phyloP scores from a whole-genome alignment of 139 green algal genomes.

The Nannochloris sp. region DNA sequence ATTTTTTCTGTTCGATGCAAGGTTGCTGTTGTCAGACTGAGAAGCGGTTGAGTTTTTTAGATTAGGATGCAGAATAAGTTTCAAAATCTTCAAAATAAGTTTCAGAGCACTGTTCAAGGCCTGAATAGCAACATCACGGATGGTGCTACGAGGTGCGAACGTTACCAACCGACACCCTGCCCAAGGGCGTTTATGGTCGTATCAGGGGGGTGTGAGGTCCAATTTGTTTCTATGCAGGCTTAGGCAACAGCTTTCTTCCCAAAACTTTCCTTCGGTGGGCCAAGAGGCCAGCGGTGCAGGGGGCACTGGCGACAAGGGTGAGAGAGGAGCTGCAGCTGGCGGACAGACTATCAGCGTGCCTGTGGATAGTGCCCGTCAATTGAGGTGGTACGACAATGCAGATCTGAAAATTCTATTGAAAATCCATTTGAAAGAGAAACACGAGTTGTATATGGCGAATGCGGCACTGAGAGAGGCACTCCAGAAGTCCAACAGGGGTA shows the following conservation, averaged over 20 bases:
- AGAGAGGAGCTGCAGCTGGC: neutral
- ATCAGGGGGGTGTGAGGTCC: no score
- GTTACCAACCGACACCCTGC: neutral
- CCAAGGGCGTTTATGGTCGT: neutral
- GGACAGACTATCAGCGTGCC: conserved; percentile 12
- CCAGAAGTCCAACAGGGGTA: conserved; percentile 1
- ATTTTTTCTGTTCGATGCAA: no score
- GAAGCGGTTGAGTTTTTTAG: no score
- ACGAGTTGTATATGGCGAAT: conserved; percentile 29
- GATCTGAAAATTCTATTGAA: conserved; percentile 21
- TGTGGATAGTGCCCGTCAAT: conserved; percentile 27
- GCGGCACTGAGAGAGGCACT: conserved; percentile 15
- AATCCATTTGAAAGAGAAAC: conserved; percentile 30
- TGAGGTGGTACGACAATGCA: conserved; percentile 28
- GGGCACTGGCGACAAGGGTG: neutral
- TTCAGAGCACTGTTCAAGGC: conserved; percentile 15
- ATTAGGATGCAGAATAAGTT: conserved; percentile 3
- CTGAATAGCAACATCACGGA: conserved; percentile 18
- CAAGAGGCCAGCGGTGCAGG: neutral
- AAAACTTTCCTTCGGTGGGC: neutral
- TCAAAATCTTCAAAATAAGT: conserved; percentile 12
- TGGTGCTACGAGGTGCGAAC: conserved; percentile 3
- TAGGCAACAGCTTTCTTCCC: neutral
- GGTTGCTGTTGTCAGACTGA: no score
- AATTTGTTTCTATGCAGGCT: neutral